Evolutionary conservation across 164 flowering plant species (phyloP), one percentile per base, ranked within the genome.

Genomic region (Nelumbo lutea): DNA sequence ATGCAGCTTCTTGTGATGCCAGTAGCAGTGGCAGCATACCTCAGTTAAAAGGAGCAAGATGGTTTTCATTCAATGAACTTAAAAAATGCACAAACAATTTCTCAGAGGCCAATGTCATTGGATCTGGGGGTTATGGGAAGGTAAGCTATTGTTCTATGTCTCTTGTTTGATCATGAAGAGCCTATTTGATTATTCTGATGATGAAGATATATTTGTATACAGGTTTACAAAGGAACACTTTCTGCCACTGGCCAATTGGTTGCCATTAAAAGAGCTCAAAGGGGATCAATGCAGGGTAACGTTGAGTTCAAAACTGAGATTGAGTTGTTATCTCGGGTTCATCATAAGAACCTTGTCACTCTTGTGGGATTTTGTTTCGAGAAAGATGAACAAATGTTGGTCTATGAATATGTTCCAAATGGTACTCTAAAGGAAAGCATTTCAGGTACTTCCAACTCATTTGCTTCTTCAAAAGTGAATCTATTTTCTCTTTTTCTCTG

Each of bases 111-210:
- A 84, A 83, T 75, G 76, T 75, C 42, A 73, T 90, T 73, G 96
- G 93, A 68, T 77, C 82, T 1, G 93, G 93, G 46, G 90, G 90
- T 6, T 86, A 82, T 79, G 90, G 89, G 59, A 86, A 80, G 88
- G 90, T 80, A 50, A 44, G 9, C 15, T 42, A 42, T 60, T 41
- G 48, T 43, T 44, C 9, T 11, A 2, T 7, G 55, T 58, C 10
- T 59, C 41, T 61, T 42, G 51, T 55, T 64, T 53, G 27, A 53
- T 10, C 43, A 8, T 66, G 50, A 46, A 5, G 41, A 3, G 4
- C 42, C 4, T 59, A 9, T 56, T 39, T 40, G n/a, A 48, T 44
- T 43, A 50, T 50, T 50, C 11, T 50, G 53, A 6, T 3, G 39
- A 63, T 62, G 15, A 15, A 42, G 45, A 27, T 7, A 56, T 14